Evolutionary conservation across 495 filamentous ascomycete species (phyloP), one percentile per base, ranked within the genome.

Genomic region (Aspergillus bertholletiae): DNA sequence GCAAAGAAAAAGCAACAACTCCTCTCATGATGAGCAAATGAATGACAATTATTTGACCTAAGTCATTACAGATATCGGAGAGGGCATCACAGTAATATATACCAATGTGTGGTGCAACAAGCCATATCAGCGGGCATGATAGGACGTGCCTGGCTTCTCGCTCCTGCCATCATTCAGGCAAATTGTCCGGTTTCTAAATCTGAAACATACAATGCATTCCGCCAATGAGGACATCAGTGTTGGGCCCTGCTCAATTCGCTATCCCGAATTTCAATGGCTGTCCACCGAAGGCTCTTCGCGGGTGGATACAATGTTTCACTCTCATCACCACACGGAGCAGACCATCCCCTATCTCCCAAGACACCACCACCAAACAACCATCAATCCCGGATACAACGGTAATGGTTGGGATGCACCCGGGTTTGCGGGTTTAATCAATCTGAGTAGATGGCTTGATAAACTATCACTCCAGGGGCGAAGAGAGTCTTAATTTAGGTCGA

Each of bases 1-100:
- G 65, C 53, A 68, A 53, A 39, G 51, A 67, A 64, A 66, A 55
- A 62, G 60, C 44, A 51, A 61, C 60, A 59, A 57, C 39, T 51
- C 56, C 61, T 47, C 55, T 61, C 68, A 71, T 71, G 35, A 51
- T 65, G 58, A 34, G 43, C 46, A 41, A 40, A 5, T 67, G 22
- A 35, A 12, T 21, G 17, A 43, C n/a, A 15, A 13, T 39, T 6
- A 15, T 39, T n/a, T n/a, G n/a, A n/a, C n/a, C n/a, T n/a, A n/a
- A n/a, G n/a, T n/a, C n/a, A n/a, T n/a, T n/a, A n/a, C n/a, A n/a
- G n/a, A n/a, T n/a, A n/a, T n/a, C n/a, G n/a, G n/a, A 2, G 30
- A 32, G 30, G 30, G 30, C 30, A 32, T 32, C 30, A 32, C 7
- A 12, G 30, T 7, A 11, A 32, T 32, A 32, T 32, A 32, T 32